Evolutionary conservation across 2,329 filamentous ascomycete genomes (phyloP).

Genomic region (Paraphaeosphaeria minitans): DNA sequence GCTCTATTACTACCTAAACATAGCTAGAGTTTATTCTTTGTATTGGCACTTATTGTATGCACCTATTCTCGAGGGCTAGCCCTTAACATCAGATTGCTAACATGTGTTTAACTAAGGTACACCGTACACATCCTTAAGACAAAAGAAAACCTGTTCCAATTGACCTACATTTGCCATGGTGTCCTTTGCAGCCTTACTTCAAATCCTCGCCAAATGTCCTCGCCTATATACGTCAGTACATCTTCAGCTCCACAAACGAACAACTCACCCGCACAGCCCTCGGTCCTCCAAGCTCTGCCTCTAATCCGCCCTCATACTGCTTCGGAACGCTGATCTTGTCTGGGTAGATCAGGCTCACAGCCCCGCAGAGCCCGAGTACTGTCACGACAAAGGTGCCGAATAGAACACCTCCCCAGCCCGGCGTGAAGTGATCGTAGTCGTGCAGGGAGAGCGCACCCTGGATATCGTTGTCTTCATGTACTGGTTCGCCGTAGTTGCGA

Average conservation of each 20-base stretch:
- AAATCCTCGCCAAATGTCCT: constrained; percentile 23
- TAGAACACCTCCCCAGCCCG: constrained; percentile 71
- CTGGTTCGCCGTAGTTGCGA: constrained; percentile 93
- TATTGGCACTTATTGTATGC: too few species aligned
- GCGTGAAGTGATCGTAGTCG: constrained; percentile 82
- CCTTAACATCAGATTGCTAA: background rate
- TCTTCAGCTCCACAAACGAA: background rate
- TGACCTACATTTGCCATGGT: constrained; percentile 10
- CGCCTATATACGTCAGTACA: constrained; percentile 18
- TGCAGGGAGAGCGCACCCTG: constrained; percentile 88
- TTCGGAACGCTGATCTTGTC: constrained; percentile 53
- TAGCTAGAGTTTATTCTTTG: too few species aligned
- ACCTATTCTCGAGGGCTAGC: too few species aligned
- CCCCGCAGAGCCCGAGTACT: constrained; percentile 48
- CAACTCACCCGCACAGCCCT: constrained; percentile 47
- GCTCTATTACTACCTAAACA: too few species aligned
- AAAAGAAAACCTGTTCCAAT: constrained; percentile 7
- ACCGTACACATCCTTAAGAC: background rate
- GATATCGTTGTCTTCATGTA: constrained; percentile 95
- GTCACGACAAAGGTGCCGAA: constrained; percentile 51
- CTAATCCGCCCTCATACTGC: constrained; percentile 54
- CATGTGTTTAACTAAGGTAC: background rate
- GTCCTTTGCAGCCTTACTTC: constrained; percentile 8
- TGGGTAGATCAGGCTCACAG: constrained; percentile 50
- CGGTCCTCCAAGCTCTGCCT: constrained; percentile 55